These are phyloP conservation scores for Geotrichum fermentans DNA, from an alignment of 1,139 yeast genomes.

Conservation along the genomic window DNA sequence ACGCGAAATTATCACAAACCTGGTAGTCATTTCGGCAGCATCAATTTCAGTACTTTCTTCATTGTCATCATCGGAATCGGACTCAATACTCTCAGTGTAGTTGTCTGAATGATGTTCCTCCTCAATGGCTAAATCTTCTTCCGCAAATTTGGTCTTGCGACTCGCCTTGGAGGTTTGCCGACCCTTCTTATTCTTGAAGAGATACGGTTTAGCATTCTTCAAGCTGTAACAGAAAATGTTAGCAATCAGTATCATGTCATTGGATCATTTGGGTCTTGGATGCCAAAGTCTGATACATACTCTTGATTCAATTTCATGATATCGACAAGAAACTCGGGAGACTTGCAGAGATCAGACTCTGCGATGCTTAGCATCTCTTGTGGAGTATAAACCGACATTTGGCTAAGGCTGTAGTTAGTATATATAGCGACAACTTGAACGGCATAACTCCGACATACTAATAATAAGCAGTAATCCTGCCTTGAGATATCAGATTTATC, in stretches of 20 bases:
- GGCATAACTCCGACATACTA: too few species aligned
- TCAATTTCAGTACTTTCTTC: slow-evolving; percentile 22
- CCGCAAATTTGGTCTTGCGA: slow-evolving; percentile 16
- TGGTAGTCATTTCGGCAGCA: slow-evolving; percentile 25
- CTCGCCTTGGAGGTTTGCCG: slow-evolving; percentile 12
- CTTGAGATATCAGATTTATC: too few species aligned
- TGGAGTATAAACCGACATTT: slow-evolving; percentile 16
- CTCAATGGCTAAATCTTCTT: slow-evolving; percentile 20
- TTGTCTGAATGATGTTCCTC: slow-evolving; percentile 19
- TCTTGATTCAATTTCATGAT: slow-evolving; percentile 11
- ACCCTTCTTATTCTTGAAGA: slow-evolving; percentile 1
- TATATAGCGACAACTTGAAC: too few species aligned
- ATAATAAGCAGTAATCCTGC: too few species aligned
- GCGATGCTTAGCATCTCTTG: slow-evolving; percentile 10
- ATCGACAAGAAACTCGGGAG: slow-evolving; percentile 13
- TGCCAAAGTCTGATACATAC: too few species aligned
- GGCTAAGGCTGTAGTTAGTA: not conserved
- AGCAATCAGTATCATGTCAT: too few species aligned
- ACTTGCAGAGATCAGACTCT: not conserved
- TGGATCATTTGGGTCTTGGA: too few species aligned
- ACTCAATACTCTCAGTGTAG: slow-evolving; percentile 4
- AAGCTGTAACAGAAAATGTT: too few species aligned
- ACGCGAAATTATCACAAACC: slow-evolving; percentile 22
- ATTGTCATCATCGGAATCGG: slow-evolving; percentile 21
- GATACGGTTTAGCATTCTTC: not conserved